Evolutionary conservation across 305 asterid genomes (phyloP), one percentile per base, ranked within the genome.

Genomic region (Solanum chacoense): DNA sequence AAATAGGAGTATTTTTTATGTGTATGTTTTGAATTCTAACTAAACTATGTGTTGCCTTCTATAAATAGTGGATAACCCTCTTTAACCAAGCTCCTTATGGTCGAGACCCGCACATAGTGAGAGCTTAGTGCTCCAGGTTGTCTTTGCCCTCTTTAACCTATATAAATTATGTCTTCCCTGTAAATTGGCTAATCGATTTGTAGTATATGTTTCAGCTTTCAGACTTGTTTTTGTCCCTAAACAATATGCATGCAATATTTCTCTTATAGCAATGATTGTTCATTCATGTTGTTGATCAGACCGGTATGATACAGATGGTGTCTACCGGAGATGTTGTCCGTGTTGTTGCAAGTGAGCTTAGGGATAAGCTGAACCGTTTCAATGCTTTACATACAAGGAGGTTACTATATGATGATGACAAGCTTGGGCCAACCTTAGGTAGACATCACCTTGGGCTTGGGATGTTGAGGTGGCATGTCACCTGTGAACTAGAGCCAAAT

Each of bases 291-390:
- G 92, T 77, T 97, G 96, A 90, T 95, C 1, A 98, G 18, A 35
- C 83, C 7, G 9, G 97, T 38, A 35, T 76, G 83, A 35, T 22
- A 34, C 4, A 5, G 13, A 96, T 96, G 99, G 99, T 96, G 86
- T 94, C 99, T 38, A 94, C 95, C 7, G 98, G 98, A 77, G 98
- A 96, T 13, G 98, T 97, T 85, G 99, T 95, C 73, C 96, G 98
- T 84, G 98, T 96, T 8, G 98, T 97, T 29, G 99, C 96, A 93
- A 93, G 91, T 13, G 98, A 95, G 95, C 96, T 92, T 88, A 93
- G 98, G 9, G 94, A 93, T 6, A 98, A 97, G 92, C 73, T 96
- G 90, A 90, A 94, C 94, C 98, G 96, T 81, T 85, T 95, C 84
- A 96, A 94, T 86, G 98, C 95, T 14, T 14, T 97, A 13, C 85